Conservation (phyloP, 805 yeast genomes). For the Candida gorgasii region DNA sequence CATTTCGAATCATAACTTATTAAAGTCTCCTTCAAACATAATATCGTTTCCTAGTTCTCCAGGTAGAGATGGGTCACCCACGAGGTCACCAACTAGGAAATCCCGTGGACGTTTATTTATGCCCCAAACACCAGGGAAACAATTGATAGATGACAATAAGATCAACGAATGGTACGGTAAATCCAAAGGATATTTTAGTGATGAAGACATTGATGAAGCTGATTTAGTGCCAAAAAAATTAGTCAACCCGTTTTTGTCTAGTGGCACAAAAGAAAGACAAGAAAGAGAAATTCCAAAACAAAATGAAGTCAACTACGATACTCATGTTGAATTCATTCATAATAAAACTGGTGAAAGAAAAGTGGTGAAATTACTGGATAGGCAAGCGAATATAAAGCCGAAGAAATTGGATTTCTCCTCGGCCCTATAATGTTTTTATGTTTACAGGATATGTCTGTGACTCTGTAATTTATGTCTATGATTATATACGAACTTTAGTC, state of each 20-base stretch:
- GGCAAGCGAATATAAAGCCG: conserved; percentile 39
- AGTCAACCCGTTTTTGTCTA: conserved; percentile 25
- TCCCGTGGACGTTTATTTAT: no score
- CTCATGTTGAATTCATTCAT: conserved; percentile 32
- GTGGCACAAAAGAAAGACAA: not conserved
- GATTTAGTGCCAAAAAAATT: conserved; percentile 8
- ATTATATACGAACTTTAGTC: no score
- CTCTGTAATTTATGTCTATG: no score
- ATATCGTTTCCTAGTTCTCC: not conserved
- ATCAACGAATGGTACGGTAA: conserved; percentile 41
- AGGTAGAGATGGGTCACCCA: not conserved
- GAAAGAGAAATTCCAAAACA: not conserved
- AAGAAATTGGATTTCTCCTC: conserved; percentile 31
- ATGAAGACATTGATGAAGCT: conserved; percentile 19
- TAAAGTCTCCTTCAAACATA: conserved; percentile 7
- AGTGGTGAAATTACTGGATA: conserved; percentile 31
- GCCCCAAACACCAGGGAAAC: conserved; percentile 31
- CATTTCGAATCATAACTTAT: conserved; percentile 8
- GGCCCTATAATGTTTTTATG: no score
- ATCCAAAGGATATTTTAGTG: conserved; percentile 29
- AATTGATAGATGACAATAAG: conserved; percentile 33
- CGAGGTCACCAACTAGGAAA: no score
- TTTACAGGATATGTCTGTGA: no score
- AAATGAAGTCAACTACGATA: conserved; percentile 19
- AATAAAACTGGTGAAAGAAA: conserved; percentile 38